A percentile compares a stretch with the other conserved stretches of the same genome.
Conservation (phyloP, 176 grass and related monocot species). For the Rhynchospora breviuscula region DNA sequence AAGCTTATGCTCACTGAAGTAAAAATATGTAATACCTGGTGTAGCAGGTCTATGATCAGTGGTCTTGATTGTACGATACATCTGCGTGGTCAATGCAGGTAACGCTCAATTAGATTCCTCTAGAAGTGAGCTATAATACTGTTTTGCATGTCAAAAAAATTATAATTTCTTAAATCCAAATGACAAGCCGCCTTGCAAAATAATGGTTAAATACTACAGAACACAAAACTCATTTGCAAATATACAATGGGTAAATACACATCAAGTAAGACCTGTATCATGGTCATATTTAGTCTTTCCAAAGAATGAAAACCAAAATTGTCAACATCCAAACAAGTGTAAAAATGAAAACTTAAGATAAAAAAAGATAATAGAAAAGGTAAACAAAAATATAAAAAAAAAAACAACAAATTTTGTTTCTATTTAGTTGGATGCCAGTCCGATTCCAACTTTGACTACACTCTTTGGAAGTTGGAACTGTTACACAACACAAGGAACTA, state of each 20-base stretch:
- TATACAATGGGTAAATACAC: not conserved
- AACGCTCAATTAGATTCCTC: not conserved
- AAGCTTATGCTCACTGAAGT: not conserved
- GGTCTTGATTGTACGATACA: conserved; percentile 95
- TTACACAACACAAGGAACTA: not conserved
- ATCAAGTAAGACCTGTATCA: not conserved
- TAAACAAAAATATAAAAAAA: not conserved
- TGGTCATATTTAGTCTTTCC: not conserved
- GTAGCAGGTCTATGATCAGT: conserved; percentile 63
- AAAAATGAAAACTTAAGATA: not conserved
- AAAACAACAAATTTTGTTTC: not conserved
- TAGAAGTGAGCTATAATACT: not conserved
- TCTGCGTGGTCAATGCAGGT: conserved; percentile 38
- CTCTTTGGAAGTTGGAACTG: too few species aligned
- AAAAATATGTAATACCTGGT: conserved; percentile 39
- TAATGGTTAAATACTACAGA: not conserved
- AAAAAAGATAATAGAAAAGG: conserved; percentile 1
- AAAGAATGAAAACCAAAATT: not conserved
- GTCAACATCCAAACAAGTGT: not conserved
- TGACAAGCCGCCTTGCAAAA: not conserved
- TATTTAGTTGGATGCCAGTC: not conserved
- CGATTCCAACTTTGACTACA: not conserved
- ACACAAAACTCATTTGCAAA: not conserved
- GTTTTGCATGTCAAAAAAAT: not conserved
- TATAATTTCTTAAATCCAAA: not conserved